Evolutionary conservation across 2,329 filamentous ascomycete genomes (phyloP), one percentile per base, ranked within the genome.

Genomic region (Aspergillus oerlinghausenensis): DNA sequence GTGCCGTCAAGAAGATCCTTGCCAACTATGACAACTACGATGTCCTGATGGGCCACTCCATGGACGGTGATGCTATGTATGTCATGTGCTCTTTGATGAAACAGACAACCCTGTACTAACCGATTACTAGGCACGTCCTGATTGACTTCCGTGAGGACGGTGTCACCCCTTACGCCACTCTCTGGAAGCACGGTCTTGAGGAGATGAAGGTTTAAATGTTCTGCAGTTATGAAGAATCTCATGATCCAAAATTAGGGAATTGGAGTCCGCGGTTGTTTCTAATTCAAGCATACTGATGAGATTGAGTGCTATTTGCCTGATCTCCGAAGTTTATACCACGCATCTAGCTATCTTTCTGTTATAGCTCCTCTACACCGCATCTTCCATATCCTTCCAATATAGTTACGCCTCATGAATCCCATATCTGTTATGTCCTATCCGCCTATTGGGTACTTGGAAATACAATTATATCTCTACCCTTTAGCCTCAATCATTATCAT

Each of bases 141-240:
- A 88, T 97, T 74, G 95, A 97, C 85, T 99, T 96, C 86, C 93
- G 94, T 70, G 92, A 96, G 77, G 94, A 97, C 70, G 94, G 94
- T 76, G 77, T 88, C 67, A 97, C 93, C 55, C 94, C 94, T 59
- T 99, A 84, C 75, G 82, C 96, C 70, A 89, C 86, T 66, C 80
- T 95, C 81, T 97, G 92, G 93, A 97, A 97, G 86, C 89, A 97
- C 80, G 94, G 93, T 73, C 79, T 97, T 64, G 82, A 80, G 68
- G 88, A 88, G 81, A 86, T 86, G 83, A 97, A 99, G 90, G 92
- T 97, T 68, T 99, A 93, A 72, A 63, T 40, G 23, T 52, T 53
- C 43, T 51, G 48, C 54, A 51, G 54, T 53, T 60, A 51, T 50
- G 57, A 60, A 61, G 56, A 58, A 50, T 61, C 47, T 57, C 58